Evolutionary conservation across 228 moss, liverwort and hornwort species (phyloP).

Genomic region (Sphagnum fallax): DNA sequence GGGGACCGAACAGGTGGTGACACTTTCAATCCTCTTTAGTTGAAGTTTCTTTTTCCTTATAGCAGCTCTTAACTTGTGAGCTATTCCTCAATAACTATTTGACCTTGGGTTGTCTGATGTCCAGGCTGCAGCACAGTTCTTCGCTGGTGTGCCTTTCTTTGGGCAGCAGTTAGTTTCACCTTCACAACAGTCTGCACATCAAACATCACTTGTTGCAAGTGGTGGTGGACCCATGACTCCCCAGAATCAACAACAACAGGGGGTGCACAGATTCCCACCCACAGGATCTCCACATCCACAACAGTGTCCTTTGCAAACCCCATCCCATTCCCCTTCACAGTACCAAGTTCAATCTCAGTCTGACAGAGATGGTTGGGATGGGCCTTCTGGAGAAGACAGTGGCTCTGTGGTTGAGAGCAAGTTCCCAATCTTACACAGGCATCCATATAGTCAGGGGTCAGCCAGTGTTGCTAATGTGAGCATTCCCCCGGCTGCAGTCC

Average conservation of each 20-base stretch:
- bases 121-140: constrained; percentile 46
- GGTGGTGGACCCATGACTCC: constrained; percentile 12
- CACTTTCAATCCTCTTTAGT: not conserved
- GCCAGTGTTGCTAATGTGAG: constrained; percentile 9
- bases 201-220: constrained; percentile 17
- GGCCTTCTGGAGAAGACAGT: constrained; percentile 18
- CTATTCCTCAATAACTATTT: too few relatives aligned
- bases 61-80: too few relatives aligned
- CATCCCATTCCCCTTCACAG: constrained; percentile 26
- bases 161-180: constrained; percentile 59
- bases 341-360: constrained; percentile 23
- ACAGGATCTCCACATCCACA: constrained; percentile 26
- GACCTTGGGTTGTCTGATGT: not conserved
- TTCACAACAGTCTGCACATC: constrained; percentile 44
- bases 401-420: constrained; percentile 56
- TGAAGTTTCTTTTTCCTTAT: too few relatives aligned
- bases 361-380: constrained; percentile 4
- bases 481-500: constrained; percentile 16
- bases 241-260: constrained; percentile 28
- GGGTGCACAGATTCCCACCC: constrained; percentile 33
- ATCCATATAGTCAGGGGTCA: constrained; percentile 21
- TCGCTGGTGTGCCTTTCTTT: constrained; percentile 42
- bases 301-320: constrained; percentile 22
- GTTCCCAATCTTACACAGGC: constrained; percentile 27
- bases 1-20: constrained; percentile 53